Evolutionary conservation across 306 rosid species (phyloP).

Genomic region (Nissolia schottii): DNA sequence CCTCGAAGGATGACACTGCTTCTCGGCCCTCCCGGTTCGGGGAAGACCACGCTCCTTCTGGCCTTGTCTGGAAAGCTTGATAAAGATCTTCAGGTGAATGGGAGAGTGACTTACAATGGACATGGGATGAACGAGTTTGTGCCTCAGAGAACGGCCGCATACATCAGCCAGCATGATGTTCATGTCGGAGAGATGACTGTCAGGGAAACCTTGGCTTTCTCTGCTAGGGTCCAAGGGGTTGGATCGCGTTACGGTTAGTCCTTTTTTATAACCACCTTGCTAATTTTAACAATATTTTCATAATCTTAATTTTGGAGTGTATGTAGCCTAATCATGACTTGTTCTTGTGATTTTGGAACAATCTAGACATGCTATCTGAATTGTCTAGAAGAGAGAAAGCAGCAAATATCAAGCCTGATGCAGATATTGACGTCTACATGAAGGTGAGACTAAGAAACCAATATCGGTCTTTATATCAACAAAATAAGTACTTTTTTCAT

Average conservation of each 20-base stretch:
- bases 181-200: conserved; percentile 94
- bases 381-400: conserved; percentile 71
- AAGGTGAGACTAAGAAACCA: conserved; percentile 40
- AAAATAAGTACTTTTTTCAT: too few species aligned
- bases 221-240: conserved; percentile 83
- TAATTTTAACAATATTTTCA: not conserved
- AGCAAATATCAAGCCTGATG: conserved; percentile 76
- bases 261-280: not conserved
- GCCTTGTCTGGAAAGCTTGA: conserved; percentile 83
- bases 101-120: conserved; percentile 48
- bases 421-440: conserved; percentile 88
- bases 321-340: not conserved
- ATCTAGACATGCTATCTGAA: conserved; percentile 56
- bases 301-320: not conserved
- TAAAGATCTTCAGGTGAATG: conserved; percentile 50
- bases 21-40: conserved; percentile 91
- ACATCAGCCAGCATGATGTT: conserved; percentile 79
- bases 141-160: conserved; percentile 83
- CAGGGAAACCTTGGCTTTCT: conserved; percentile 86
- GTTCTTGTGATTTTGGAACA: not conserved
- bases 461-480: too few species aligned
- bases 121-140: conserved; percentile 49
- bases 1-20: conserved; percentile 91
- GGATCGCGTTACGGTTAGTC: conserved; percentile 73
- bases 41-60: conserved; percentile 75